Evolutionary conservation across 148 eudicot species (phyloP).

Genomic region (Vaccinium macrocarpon): DNA sequence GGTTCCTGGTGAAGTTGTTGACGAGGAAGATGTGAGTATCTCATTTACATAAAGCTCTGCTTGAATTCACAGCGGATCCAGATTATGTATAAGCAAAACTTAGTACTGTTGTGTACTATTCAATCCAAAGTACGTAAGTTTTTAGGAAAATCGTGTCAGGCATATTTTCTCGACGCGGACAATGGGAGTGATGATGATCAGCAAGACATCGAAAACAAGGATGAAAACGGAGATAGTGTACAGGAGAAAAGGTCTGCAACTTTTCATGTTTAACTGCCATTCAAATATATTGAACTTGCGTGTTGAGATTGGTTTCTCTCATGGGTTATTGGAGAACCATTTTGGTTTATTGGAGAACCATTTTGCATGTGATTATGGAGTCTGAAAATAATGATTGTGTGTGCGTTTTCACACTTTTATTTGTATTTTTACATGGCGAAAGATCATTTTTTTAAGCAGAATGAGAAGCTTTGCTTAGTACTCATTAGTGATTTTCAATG

Average conservation of each 20-base stretch:
- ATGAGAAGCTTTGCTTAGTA: background rate
- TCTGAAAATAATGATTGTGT: background rate
- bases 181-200: slow-evolving; percentile 57
- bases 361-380: background rate
- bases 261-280: background rate
- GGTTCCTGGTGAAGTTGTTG: slow-evolving; percentile 62
- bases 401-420: background rate
- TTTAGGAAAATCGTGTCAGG: slow-evolving; percentile 33
- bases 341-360: background rate
- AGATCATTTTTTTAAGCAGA: background rate
- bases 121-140: background rate
- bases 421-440: background rate
- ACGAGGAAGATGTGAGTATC: slow-evolving; percentile 77
- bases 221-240: slow-evolving; percentile 33
- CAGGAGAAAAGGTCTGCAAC: slow-evolving; percentile 52
- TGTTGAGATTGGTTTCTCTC: slow-evolving; percentile 1
- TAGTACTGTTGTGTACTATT: background rate
- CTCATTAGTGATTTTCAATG: background rate
- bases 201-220: slow-evolving; percentile 33
- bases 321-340: background rate
- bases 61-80: background rate
- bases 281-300: background rate
- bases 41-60: background rate
- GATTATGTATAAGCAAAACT: background rate
- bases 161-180: slow-evolving; percentile 84